Percentiles rank a stretch among this genome's conserved stretches.
These are phyloP conservation scores for Colletotrichum theobromicola DNA, from an alignment of 2,329 filamentous ascomycete species.

Conservation along the genomic window DNA sequence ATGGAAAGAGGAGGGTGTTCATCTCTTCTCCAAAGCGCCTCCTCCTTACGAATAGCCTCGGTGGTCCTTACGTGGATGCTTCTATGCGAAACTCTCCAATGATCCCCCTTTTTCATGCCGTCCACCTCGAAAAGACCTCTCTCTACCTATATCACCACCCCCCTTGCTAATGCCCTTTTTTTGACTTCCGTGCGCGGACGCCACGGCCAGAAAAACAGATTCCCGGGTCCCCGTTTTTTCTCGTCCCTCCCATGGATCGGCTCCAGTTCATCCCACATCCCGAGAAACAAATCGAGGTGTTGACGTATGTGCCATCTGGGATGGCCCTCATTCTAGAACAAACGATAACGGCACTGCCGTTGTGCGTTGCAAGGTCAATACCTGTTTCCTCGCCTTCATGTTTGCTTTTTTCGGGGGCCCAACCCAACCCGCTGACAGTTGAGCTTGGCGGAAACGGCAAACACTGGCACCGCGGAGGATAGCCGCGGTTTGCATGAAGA, in stretches of 20 bases:
- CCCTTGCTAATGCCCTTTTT: background rate
- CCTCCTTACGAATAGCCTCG: background rate
- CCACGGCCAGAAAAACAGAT: background rate
- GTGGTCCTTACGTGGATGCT: background rate
- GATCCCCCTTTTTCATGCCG: background rate
- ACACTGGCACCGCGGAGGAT: background rate
- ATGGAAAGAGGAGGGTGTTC: background rate
- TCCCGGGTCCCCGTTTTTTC: background rate
- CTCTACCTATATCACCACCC: background rate
- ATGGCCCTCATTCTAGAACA: background rate
- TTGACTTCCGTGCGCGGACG: background rate
- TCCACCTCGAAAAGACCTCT: background rate
- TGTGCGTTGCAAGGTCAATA: background rate
- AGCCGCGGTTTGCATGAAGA: background rate
- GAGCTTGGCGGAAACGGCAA: background rate
- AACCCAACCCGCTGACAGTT: background rate
- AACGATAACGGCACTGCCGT: background rate
- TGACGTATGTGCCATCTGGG: background rate
- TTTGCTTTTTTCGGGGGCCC: background rate
- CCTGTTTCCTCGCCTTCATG: background rate
- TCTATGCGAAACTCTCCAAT: background rate
- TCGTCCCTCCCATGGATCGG: background rate
- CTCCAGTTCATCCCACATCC: conserved; percentile 6
- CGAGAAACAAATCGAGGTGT: background rate
- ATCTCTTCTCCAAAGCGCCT: background rate